These are phyloP conservation scores for Bipolaris bicolor DNA, from an alignment of 2,329 filamentous ascomycete species.

Conservation along the genomic window DNA sequence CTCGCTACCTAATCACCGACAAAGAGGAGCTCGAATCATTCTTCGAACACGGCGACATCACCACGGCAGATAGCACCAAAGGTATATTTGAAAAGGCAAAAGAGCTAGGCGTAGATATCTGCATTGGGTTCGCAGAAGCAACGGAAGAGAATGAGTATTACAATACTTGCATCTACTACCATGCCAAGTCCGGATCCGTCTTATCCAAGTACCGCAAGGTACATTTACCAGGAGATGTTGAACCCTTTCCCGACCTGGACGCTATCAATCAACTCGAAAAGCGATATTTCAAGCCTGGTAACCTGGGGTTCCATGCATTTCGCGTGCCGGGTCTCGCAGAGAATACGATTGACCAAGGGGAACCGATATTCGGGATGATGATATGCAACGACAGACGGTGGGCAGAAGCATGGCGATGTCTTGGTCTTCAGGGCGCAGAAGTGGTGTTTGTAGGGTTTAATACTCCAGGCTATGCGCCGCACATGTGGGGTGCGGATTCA, in stretches of 20 bases:
- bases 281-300: conserved; percentile 59
- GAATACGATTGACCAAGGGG: conserved; percentile 40
- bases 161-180: conserved; percentile 32
- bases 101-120: conserved; percentile 57
- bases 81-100: conserved; percentile 56
- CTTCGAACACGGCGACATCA: conserved; percentile 56
- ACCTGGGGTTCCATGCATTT: conserved; percentile 56
- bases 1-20: conserved; percentile 56
- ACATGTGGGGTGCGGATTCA: conserved; percentile 35
- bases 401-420: conserved; percentile 59
- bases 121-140: conserved; percentile 59
- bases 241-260: conserved; percentile 46
- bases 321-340: conserved; percentile 31
- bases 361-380: conserved; percentile 61
- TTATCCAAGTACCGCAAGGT: conserved; percentile 30
- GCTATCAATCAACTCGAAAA: conserved; percentile 62
- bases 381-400: conserved; percentile 63
- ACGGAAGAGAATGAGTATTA: conserved; percentile 46
- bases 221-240: conserved; percentile 27
- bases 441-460: conserved; percentile 53
- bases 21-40: conserved; percentile 53
- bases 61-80: conserved; percentile 51
- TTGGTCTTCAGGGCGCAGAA: conserved; percentile 56
- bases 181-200: conserved; percentile 22
- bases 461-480: conserved; percentile 57